Evolutionary conservation across 2,329 filamentous ascomycete species (phyloP).

Genomic region (Aspergillus aculeatus): DNA sequence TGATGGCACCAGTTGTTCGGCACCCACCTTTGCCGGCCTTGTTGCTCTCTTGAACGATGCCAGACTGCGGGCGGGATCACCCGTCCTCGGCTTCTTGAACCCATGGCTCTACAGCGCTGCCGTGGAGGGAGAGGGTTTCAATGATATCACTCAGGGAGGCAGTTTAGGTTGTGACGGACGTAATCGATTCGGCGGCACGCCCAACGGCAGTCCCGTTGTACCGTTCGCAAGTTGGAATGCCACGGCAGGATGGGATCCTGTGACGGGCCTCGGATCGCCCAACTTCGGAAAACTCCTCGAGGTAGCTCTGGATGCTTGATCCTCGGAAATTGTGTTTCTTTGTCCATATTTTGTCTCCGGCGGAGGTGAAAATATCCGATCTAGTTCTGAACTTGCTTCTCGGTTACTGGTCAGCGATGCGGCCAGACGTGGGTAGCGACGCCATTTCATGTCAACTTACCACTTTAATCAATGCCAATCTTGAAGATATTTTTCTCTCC

Average conservation of each 20-base stretch:
- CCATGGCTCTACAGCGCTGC: constrained; percentile 57
- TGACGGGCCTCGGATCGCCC: constrained; percentile 45
- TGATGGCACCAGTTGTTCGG: constrained; percentile 50
- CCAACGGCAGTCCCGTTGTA: constrained; percentile 41
- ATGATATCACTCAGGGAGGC: constrained; percentile 49
- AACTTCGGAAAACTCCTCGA: constrained; percentile 28
- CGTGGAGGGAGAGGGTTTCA: constrained; percentile 42
- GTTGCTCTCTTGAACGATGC: constrained; percentile 64
- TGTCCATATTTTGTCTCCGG: neutral
- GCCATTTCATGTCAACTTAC: neutral
- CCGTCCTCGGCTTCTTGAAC: constrained; percentile 58
- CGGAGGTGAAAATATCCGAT: neutral
- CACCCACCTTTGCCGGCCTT: constrained; percentile 59
- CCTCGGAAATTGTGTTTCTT: neutral
- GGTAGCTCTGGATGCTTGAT: constrained; percentile 1
- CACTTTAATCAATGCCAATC: neutral
- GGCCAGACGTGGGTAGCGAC: neutral
- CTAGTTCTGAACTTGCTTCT: neutral
- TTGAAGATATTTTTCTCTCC: neutral
- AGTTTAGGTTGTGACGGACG: constrained; percentile 49
- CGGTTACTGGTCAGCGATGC: neutral
- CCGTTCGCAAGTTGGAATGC: constrained; percentile 53
- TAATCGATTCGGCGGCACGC: constrained; percentile 42
- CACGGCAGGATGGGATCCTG: constrained; percentile 52
- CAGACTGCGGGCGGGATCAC: constrained; percentile 50